Base-by-base conservation (phyloP, 805 yeast genomes). In the Wickerhamomyces sydowiorum region DNA sequence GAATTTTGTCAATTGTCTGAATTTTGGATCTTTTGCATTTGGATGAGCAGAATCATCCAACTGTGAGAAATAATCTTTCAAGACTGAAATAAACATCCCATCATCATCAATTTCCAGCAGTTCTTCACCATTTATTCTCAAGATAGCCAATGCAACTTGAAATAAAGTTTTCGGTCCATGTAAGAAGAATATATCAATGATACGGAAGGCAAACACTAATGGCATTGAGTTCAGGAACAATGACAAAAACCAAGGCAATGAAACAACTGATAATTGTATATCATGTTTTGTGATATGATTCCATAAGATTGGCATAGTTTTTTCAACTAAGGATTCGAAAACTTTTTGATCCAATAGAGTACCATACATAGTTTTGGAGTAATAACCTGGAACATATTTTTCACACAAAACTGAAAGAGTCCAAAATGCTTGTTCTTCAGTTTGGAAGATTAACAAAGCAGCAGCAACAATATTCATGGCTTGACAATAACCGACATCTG, bases 371-470 rank as follows among this genome's bases (percentile, higher is more conserved):
- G 97, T 91, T 54, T 80, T 87, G 3, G 98, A 90, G 57, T 93
- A 93, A 62, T 93, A 93, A 0, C 99, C 99, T 0, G 98, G 98
- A 4, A 89, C 85, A 45, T 86, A 76, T 31, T 79, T 75, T 45
- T 89, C 96, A 65, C 97, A 89, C 3, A 93, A 63, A 15, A 78
- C 76, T 42, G 80, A 77, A 43, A 93, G 70, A 44, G 91, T 78
- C 98, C 98, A 93, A 57, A 88, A 93, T 0, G 96, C 98, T 62
- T 93, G 98, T 50, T 91, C 99, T 61, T 93, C 99, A 8, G 95
- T 84, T 84, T 87, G 89, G 60, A 80, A 85, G 31, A 84, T 84
- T 45, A 86, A 64, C 40, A 86, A 61, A 0, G 87, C 90, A 2
- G 95, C 95, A 2, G 78, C 80, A 8, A 86, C 89, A 39, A 93